Evolutionary conservation across 768 basidiomycete species (phyloP).

Genomic region (Hysterangium stoloniferum): DNA sequence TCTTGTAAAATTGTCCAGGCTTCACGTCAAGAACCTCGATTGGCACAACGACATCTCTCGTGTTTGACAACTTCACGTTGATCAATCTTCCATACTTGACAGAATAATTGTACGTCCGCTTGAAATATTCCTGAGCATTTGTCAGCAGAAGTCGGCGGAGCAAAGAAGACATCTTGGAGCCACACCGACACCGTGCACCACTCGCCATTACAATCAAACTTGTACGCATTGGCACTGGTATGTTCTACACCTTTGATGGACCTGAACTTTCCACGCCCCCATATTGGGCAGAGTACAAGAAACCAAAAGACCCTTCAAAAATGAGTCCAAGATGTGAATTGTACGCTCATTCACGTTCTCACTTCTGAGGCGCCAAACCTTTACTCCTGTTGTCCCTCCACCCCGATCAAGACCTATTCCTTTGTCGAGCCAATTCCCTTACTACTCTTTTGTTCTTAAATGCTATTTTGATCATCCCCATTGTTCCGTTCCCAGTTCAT

Average conservation of each 20-base stretch:
- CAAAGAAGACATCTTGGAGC: not conserved
- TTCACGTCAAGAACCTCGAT: not conserved
- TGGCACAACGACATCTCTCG: constrained; percentile 1
- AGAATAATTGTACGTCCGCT: not conserved
- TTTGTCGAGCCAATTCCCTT: no score
- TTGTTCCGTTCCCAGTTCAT: no score
- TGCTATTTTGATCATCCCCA: no score
- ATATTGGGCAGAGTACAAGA: not conserved
- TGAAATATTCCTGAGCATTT: not conserved
- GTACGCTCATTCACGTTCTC: not conserved
- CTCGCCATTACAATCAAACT: not conserved
- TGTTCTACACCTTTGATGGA: not conserved
- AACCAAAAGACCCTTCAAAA: not conserved
- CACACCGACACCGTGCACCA: not conserved
- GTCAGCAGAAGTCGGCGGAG: not conserved
- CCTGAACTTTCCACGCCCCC: not conserved
- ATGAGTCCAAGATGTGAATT: not conserved
- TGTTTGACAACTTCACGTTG: not conserved
- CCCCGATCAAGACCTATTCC: no score
- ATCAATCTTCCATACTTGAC: not conserved
- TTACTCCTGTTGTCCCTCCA: no score
- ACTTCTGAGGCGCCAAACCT: no score
- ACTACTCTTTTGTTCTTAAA: no score
- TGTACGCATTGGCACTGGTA: not conserved
- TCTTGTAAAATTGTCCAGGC: constrained; percentile 5